Conservation (phyloP, 305 asterid species). For the Plantago rigida region DNA sequence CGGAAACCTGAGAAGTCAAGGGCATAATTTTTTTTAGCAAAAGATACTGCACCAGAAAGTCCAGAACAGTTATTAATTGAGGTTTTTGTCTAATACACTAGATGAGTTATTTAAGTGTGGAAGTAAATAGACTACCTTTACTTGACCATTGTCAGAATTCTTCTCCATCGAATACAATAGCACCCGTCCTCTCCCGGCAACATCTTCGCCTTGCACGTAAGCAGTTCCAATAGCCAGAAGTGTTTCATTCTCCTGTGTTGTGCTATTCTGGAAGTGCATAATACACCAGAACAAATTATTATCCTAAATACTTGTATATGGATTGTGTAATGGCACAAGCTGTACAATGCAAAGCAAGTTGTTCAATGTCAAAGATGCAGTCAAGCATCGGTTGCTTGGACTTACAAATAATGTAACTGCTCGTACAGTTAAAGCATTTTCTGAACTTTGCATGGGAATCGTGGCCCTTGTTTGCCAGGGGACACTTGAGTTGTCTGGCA, state of each 20-base stretch:
- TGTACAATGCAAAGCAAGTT: not conserved
- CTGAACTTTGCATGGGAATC: constrained; percentile 88
- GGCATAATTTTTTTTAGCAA: no score
- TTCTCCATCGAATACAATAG: constrained; percentile 70
- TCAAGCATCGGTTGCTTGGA: no score
- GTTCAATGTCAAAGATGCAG: no score
- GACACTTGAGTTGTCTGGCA: constrained; percentile 70
- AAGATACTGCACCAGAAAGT: no score
- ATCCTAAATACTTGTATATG: not conserved
- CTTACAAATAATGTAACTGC: constrained; percentile 83
- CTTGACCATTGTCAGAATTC: constrained; percentile 51
- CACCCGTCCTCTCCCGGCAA: constrained; percentile 95
- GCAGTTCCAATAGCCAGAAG: constrained; percentile 95
- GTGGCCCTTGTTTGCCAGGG: constrained; percentile 85
- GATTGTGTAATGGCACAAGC: not conserved
- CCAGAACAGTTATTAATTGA: no score
- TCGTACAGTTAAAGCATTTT: constrained; percentile 86
- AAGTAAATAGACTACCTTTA: constrained; percentile 42
- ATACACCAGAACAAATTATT: not conserved
- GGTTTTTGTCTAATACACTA: constrained; percentile 5
- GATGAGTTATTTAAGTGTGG: not conserved
- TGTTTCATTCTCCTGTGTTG: constrained; percentile 71
- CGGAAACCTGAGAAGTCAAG: constrained; percentile 46
- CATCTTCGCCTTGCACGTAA: constrained; percentile 98
- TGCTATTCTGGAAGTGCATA: constrained; percentile 51